Evolutionary conservation across 2,329 filamentous ascomycete species (phyloP), one percentile per base, ranked within the genome.

Genomic region (Orbilia ellipsospora): DNA sequence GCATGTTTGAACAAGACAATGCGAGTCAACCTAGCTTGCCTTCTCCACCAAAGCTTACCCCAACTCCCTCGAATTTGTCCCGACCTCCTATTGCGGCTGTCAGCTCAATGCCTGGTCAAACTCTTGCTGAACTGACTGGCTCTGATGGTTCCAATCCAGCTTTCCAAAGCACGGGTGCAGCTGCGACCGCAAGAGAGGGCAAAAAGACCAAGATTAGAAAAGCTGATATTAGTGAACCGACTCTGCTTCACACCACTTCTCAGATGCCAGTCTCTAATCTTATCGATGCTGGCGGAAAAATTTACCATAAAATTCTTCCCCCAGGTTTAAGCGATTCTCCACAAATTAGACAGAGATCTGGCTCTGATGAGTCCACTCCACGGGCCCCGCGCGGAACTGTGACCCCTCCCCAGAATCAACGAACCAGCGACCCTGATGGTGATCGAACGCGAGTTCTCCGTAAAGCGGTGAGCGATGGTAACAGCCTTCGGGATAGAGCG

Each of bases 251-350:
- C 28, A 74, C 70, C 10, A 74, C 70, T 18, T 74, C 70, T 18
- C 70, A 74, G 52, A 74, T 74, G 70, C 70, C 70, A 2, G 70
- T 74, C 20, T 74, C 70, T 2, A 74, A 74, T 20, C 63, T 74
- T 42, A 74, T 74, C n/a, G 63, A 74, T 16, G 70, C 70, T n/a
- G 70, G 70, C 28, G 60, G 63, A 10, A 74, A 62, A 28, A 45
- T 26, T 20, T 74, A 74, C 31, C 63, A 50, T 20, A 67, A 61
- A 18, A 67, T 74, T 44, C 13, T 74, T 12, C 70, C 70, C 13
- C 70, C 70, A 26, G 57, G 70, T 26, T 52, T 74, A 4, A 64
- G 70, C 18, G 70, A 74, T 13, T 64, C 63, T 16, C 57, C 70
- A 16, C 70, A 74, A 52, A 12, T 66, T 12, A 61, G 70, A 44